phyloP scores from a whole-genome alignment of 495 filamentous ascomycete genomes.

The Elasticomyces elasticus region DNA sequence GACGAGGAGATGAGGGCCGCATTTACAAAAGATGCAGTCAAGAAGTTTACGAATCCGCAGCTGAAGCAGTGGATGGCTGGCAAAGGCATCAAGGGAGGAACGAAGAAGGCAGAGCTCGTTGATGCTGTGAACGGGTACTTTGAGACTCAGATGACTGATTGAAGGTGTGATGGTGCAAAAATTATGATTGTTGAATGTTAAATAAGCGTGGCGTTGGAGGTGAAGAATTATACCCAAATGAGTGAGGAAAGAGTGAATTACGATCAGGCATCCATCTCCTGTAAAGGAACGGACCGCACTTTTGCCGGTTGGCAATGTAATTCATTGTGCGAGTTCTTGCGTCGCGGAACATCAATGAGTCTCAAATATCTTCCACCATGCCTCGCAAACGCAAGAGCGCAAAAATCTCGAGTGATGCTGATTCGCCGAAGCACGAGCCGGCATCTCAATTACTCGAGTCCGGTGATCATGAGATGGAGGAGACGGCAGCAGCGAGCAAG shows the following conservation, averaged over 20 bases:
- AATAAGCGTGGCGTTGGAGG: background rate
- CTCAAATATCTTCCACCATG: too few species aligned
- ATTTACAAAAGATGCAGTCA: slow-evolving; percentile 49
- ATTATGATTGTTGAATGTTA: background rate
- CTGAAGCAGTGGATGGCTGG: slow-evolving; percentile 57
- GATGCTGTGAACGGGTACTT: slow-evolving; percentile 70
- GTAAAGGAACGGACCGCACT: too few species aligned
- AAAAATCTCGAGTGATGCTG: background rate
- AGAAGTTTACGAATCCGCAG: slow-evolving; percentile 59
- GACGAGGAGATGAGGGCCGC: slow-evolving; percentile 51
- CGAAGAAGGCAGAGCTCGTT: slow-evolving; percentile 68
- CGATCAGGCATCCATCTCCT: background rate
- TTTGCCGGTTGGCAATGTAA: too few species aligned
- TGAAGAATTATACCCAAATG: background rate
- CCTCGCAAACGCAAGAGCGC: background rate
- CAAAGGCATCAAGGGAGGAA: slow-evolving; percentile 52
- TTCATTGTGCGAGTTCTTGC: too few species aligned
- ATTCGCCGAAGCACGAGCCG: too few species aligned
- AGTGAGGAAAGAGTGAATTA: background rate
- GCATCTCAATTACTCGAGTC: too few species aligned
- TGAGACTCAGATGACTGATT: slow-evolving; percentile 42
- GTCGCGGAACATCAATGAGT: too few species aligned
- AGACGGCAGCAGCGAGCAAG: background rate
- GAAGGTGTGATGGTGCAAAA: background rate
- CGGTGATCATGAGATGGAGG: too few species aligned